Evolutionary conservation across 2,329 filamentous ascomycete species (phyloP).

Genomic region (Cordyceps fumosorosea): DNA sequence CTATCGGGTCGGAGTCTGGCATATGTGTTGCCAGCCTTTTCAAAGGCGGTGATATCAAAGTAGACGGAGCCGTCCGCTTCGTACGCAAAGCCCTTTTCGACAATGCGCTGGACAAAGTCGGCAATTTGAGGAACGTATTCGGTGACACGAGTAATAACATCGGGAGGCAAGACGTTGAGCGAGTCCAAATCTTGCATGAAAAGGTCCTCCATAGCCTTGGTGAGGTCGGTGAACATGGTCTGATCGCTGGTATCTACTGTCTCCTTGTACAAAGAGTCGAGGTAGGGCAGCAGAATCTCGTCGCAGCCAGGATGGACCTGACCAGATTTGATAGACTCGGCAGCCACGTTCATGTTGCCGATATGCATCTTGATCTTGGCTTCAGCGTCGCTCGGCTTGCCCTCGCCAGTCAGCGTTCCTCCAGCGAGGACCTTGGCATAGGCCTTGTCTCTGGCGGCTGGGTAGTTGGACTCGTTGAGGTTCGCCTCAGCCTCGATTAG

Average conservation of each 20-base stretch:
- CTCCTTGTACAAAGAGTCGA: conserved; percentile 64
- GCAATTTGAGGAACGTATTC: conserved; percentile 87
- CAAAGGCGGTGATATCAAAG: conserved; percentile 85
- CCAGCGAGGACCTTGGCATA: conserved; percentile 51
- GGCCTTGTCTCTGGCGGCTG: conserved; percentile 39
- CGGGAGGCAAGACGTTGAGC: conserved; percentile 77
- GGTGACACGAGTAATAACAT: conserved; percentile 81
- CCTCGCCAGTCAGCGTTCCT: conserved; percentile 48
- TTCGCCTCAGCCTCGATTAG: conserved; percentile 37
- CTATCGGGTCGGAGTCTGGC: conserved; percentile 81
- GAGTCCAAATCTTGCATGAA: conserved; percentile 85
- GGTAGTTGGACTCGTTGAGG: conserved; percentile 46
- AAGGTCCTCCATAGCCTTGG: conserved; percentile 75
- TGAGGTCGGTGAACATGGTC: conserved; percentile 78
- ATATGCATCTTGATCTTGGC: conserved; percentile 90
- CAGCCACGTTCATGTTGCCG: conserved; percentile 51
- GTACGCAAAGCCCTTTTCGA: conserved; percentile 83
- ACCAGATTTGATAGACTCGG: conserved; percentile 39
- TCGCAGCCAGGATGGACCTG: conserved; percentile 50
- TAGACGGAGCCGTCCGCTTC: conserved; percentile 80
- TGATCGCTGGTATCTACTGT: conserved; percentile 56
- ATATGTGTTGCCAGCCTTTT: conserved; percentile 77
- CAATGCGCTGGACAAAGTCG: conserved; percentile 73
- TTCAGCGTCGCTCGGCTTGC: conserved; percentile 65
- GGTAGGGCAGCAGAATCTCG: conserved; percentile 70